Evolutionary conservation across 345 rosid species (phyloP), one percentile per base, ranked within the genome.

Genomic region (Eucalyptus tenuipes): DNA sequence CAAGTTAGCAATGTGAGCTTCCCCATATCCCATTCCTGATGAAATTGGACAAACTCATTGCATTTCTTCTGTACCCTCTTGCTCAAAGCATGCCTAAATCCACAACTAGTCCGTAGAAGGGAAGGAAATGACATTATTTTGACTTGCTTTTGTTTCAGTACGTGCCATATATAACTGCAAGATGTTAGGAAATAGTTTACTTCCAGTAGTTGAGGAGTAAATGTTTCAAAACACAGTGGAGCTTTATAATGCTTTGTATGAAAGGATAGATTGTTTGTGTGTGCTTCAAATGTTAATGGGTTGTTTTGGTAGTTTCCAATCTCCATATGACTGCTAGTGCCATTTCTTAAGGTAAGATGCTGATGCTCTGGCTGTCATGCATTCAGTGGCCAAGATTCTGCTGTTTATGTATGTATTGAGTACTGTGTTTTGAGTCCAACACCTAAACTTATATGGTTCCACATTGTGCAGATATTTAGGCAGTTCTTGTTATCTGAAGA

Each of bases 391-490:
- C 13, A 33, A 68, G 12, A 17, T 68, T 33, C 68, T 75, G 44
- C 81, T 18, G 25, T 16, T 68, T 68, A 68, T 3, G 12, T 33
- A 33, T 33, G 42, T 17, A 13, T 14, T 64, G 71, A 15, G 42
- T 17, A 4, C 10, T 64, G 37, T 68, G 81, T 75, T 68, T 68
- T 15, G 44, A 68, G 44, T 17, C 42, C 12, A 33, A 10, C 44
- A 40, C 45, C 13, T 75, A 12, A 75, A 75, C 13, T 10, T 75
- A 37, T 37, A 37, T 10, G 47, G 24, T 18, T 37, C 87, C 15
- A 13, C 44, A 18, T 66, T 87, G 4, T 92, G 93, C 94, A 96
- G 99, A 90, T 93, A 29, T 98, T 98, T 89, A 95, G 96, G 88
- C 93, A 96, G 49, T 94, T 94, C 89, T 91, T 96, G 86, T 61